Evolutionary conservation across 1,284 basidiomycete genomes (phyloP), one percentile per base, ranked within the genome.

Genomic region (Pterulicium gracile): DNA sequence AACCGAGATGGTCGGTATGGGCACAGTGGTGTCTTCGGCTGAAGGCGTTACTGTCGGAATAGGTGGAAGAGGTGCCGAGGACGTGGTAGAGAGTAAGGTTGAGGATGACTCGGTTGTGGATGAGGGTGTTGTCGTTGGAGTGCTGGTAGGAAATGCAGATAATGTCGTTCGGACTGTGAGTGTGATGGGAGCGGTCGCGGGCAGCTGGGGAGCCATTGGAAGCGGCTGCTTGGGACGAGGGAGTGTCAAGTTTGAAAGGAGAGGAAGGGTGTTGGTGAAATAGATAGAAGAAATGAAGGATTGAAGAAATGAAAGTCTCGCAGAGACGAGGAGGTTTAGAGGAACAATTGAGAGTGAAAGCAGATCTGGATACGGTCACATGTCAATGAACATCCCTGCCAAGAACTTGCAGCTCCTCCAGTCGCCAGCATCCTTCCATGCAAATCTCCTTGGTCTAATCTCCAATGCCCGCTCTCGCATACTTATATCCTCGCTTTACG

Each of bases 401-500:
- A 50, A 58, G 23, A 56, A 58, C 14, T 60, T 72, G 40, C 55
- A 54, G 1, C 54, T 73, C 44, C 55, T 73, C 36, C 59, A 53
- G 17, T 58, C 68, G 47, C 71, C 70, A 7, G 49, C 56, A 3
- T 57, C 69, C 42, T 73, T 73, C 50, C 67, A 70, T 52, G 46
- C 54, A 1, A 56, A 58, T 15, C 47, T 73, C 7, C 50, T 71
- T 54, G 70, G 70, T 50, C 41, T 61, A 47, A 7, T 24, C 10
- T 48, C 13, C 52, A 91, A 89, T 68, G 76, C 48, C 81, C 90
- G 72, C 79, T 96, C 47, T 66, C 75, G 89, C 48, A 80, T 97
- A 56, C 86, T 93, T 58, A 75, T 97, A 42, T 94, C 91, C 1
- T 91, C 88, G 7, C 63, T 92, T 22, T 92, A 92, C 58, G 79